Evolutionary conservation across 345 rosid genomes (phyloP), one percentile per base, ranked within the genome.

Genomic region (Crucihimalaya himalaica): DNA sequence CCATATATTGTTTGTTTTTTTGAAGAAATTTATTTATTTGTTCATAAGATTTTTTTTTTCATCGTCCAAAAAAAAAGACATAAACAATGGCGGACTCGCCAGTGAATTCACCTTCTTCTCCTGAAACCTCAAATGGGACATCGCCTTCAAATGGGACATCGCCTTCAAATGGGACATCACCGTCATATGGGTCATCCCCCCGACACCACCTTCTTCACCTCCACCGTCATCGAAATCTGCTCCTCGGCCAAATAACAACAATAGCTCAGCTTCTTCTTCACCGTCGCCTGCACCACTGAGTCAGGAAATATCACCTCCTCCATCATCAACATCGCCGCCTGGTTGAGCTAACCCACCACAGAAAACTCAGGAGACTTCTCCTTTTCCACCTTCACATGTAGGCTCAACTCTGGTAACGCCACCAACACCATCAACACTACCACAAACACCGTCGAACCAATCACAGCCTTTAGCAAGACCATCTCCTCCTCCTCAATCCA

Each of bases 81-180:
- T 16, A 9, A n/a, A 40, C 2, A 51, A 76, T 76, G 80, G 76
- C 80, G 11, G 80, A 65, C 23, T 56, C 76, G 16, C 80, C 80
- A 15, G 80, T 14, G 27, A 32, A 32, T 48, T 39, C 76, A 29
- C 63, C 80, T 71, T 63, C 80, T 77, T 50, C 80, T 18, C 72
- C 80, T 16, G 72, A 71, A 39, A 12, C 68, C 0, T 46, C 63
- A 12, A 50, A 21, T 29, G 47, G 58, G 11, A 14, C 74, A 52
- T 18, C 76, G 0, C 51, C 68, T 6, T 71, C 68, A 34, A 25
- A 59, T 37, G 65, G 23, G n/a, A 18, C 75, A 14, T 7, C 80
- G 1, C 66, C 70, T 11, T 46, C 80, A 6, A 16, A 43, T 15
- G 75, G 1, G 0, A 8, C 14, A 37, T 56, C 71, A 0, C 71